Conservation (phyloP, 179 eudicot species). For the Silene noctiflora region DNA sequence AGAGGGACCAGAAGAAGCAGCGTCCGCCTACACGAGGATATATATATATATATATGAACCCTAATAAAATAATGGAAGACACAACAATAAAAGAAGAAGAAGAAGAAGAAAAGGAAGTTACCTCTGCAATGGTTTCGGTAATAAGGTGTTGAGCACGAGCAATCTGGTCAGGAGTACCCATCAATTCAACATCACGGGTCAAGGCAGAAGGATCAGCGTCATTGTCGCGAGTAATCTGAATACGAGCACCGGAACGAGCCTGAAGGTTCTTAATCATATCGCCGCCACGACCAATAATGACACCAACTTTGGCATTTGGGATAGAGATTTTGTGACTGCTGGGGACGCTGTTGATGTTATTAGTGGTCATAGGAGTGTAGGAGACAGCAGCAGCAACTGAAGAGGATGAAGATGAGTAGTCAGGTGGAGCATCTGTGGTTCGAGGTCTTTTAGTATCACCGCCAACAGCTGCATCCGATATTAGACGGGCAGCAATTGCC, state of each 20-base stretch:
- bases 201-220: slow-evolving; percentile 70
- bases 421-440: slow-evolving; percentile 23
- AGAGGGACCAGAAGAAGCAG: slow-evolving; percentile 37
- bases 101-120: slow-evolving; percentile 15
- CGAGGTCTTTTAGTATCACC: slow-evolving; percentile 51
- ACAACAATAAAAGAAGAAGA: not conserved
- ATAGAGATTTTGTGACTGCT: slow-evolving; percentile 61
- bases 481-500: slow-evolving; percentile 68
- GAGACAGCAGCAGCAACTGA: slow-evolving; percentile 16
- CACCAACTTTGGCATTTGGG: slow-evolving; percentile 91
- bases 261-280: slow-evolving; percentile 91
- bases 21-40: slow-evolving; percentile 53
- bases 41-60: too few species aligned
- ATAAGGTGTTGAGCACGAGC: slow-evolving; percentile 75
- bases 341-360: too few species aligned
- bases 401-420: not conserved
- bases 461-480: slow-evolving; percentile 37
- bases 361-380: not conserved
- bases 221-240: slow-evolving; percentile 83
- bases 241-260: slow-evolving; percentile 75
- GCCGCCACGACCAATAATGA: slow-evolving; percentile 79
- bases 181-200: slow-evolving; percentile 73
- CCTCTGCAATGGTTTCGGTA: slow-evolving; percentile 77
- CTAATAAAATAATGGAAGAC: not conserved
- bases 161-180: slow-evolving; percentile 75